Percentiles rank a stretch among this genome's conserved stretches.
These are phyloP conservation scores for Chaetomium globosum DNA, from an alignment of 2,329 filamentous ascomycete genomes.

Conservation along the genomic window DNA sequence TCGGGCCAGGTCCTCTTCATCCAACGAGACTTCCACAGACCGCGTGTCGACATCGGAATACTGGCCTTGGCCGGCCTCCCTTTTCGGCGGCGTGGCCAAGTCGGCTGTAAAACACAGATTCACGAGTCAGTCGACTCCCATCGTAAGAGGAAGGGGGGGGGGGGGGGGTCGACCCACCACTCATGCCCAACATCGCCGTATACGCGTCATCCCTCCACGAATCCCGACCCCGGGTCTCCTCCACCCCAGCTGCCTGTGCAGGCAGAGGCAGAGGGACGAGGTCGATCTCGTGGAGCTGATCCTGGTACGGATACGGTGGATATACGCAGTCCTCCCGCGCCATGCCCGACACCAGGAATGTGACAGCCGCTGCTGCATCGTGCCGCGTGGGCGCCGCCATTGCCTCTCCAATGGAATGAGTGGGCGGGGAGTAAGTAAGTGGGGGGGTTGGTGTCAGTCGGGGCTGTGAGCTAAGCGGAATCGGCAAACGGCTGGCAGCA, in stretches of 20 bases:
- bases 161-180: neutral
- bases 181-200: neutral
- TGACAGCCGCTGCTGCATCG: neutral
- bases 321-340: neutral
- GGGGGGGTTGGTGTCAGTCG: neutral
- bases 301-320: neutral
- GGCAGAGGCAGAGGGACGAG: neutral
- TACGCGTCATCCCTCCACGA: neutral
- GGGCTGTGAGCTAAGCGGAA: neutral
- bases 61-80: neutral
- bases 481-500: neutral
- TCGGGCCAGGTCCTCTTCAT: neutral
- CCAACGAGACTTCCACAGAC: neutral
- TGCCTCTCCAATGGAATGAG: neutral
- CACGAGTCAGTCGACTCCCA: neutral
- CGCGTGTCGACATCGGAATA: neutral
- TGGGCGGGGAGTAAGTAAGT: too few relatives aligned
- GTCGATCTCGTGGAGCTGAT: neutral
- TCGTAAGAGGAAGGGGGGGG: neutral
- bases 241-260: neutral
- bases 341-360: neutral
- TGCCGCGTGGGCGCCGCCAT: neutral
- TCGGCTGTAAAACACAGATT: neutral
- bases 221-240: neutral
- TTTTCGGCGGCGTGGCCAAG: neutral